Conservation (phyloP, 1,139 yeast genomes). For the Yamadazyma friedrichii region DNA sequence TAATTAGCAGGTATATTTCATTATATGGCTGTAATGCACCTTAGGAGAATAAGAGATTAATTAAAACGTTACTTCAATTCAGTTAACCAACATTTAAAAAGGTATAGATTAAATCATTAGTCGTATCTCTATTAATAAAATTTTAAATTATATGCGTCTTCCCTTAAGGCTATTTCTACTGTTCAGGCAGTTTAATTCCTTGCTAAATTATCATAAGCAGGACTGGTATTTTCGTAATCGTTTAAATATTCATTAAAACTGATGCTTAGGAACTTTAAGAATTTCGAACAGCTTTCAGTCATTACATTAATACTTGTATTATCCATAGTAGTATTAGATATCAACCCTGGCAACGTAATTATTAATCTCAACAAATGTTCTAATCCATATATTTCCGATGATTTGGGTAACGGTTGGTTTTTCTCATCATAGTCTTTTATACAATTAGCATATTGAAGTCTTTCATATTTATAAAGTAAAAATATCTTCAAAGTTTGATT, state of each 20-base stretch:
- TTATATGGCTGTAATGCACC: too few relatives aligned
- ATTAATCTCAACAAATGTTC: constrained; percentile 75
- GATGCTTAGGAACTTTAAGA: constrained; percentile 52
- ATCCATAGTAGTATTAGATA: constrained; percentile 82
- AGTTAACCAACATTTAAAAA: too few relatives aligned
- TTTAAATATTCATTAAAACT: constrained; percentile 48
- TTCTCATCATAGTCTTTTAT: constrained; percentile 21
- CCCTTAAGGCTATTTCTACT: too few relatives aligned
- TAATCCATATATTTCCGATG: constrained; percentile 62
- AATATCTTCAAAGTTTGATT: constrained; percentile 71
- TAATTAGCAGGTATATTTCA: too few relatives aligned
- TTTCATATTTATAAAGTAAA: constrained; percentile 78
- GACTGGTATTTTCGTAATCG: constrained; percentile 56
- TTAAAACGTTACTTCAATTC: too few relatives aligned
- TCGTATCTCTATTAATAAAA: too few relatives aligned
- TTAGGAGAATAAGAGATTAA: too few relatives aligned
- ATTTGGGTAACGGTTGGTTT: constrained; percentile 23
- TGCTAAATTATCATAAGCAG: constrained; percentile 56
- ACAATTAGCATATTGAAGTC: constrained; percentile 72
- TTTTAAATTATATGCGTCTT: too few relatives aligned
- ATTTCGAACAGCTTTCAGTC: constrained; percentile 42
- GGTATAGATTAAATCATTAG: too few relatives aligned
- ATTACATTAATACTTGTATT: constrained; percentile 60
- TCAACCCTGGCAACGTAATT: constrained; percentile 76
- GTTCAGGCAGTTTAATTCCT: constrained; percentile 11